These are phyloP conservation scores for Buxus sempervirens DNA, from an alignment of 164 flowering plant species.

Conservation along the genomic window DNA sequence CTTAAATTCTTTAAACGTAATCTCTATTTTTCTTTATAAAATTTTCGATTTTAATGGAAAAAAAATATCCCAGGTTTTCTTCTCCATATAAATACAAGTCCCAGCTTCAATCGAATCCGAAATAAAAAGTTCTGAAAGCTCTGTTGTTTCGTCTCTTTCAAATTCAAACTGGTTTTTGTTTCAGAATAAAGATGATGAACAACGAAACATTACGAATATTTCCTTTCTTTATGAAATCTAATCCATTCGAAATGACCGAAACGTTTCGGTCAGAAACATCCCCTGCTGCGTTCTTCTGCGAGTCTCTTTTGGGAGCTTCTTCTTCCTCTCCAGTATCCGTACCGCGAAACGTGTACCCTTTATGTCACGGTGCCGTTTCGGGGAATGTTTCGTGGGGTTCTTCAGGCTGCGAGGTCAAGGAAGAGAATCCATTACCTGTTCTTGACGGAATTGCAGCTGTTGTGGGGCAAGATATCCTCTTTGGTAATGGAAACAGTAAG, in stretches of 20 bases:
- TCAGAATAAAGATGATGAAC: conserved; percentile 13
- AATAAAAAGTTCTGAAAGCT: not conserved
- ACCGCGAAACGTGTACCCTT: not conserved
- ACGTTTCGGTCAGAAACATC: conserved; percentile 6
- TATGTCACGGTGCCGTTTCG: not conserved
- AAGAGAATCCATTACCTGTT: conserved; percentile 15
- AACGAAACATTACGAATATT: conserved; percentile 3
- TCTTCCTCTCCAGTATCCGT: conserved; percentile 3
- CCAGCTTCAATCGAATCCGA: not conserved
- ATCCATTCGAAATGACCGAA: conserved; percentile 7
- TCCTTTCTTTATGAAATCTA: conserved; percentile 11
- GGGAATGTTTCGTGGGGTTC: not conserved
- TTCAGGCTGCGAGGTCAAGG: not conserved
- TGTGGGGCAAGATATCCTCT: conserved; percentile 65
- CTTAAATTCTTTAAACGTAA: conserved; percentile 9
- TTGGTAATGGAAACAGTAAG: conserved; percentile 23
- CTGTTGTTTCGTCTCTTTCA: not conserved
- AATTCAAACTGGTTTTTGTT: no score
- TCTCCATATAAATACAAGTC: not conserved
- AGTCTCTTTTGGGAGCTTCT: conserved; percentile 1
- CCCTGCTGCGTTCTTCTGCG: not conserved
- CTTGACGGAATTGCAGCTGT: conserved; percentile 88
- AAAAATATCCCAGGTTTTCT: not conserved
- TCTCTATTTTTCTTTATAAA: no score
- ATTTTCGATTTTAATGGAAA: conserved; percentile 2